Percentiles rank a stretch among this genome's conserved stretches.
Evolutionary conservation across 306 rosid genomes (phyloP).

Genomic region (Erythrophleum fordii): DNA sequence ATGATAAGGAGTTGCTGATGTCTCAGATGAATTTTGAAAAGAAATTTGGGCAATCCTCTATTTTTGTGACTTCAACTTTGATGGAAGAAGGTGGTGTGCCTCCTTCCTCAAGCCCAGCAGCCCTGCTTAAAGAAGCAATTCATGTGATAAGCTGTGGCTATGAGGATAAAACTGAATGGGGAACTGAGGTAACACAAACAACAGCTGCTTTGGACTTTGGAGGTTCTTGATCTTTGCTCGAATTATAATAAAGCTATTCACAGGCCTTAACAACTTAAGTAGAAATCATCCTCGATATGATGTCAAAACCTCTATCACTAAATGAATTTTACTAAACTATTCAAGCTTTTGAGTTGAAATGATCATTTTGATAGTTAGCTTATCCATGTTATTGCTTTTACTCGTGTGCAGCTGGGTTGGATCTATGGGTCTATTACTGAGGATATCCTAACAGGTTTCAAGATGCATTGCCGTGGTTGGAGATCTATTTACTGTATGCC

Average conservation of each 20-base stretch:
- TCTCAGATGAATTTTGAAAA: slow-evolving; percentile 94
- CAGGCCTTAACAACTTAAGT: neutral
- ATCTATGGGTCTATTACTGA: slow-evolving; percentile 95
- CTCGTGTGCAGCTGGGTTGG: slow-evolving; percentile 87
- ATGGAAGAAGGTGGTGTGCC: slow-evolving; percentile 96
- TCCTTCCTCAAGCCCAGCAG: slow-evolving; percentile 89
- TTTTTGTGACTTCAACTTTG: slow-evolving; percentile 91
- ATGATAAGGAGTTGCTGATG: slow-evolving; percentile 82
- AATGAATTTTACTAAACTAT: too few species aligned
- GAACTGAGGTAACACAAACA: slow-evolving; percentile 71
- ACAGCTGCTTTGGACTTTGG: neutral
- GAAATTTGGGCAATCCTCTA: slow-evolving; percentile 89
- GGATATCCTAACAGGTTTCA: slow-evolving; percentile 92
- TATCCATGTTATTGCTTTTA: slow-evolving; percentile 14
- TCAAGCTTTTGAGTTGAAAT: too few species aligned
- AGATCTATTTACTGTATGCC: slow-evolving; percentile 96
- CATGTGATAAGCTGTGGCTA: slow-evolving; percentile 94
- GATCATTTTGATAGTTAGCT: neutral
- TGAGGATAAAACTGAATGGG: slow-evolving; percentile 99
- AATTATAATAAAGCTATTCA: too few species aligned
- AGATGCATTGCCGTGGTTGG: slow-evolving; percentile 99
- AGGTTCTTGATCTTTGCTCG: neutral
- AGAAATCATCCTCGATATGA: too few species aligned
- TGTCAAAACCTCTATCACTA: too few species aligned
- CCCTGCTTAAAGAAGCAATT: slow-evolving; percentile 89